phyloP scores from a whole-genome alignment of 2,329 filamentous ascomycete species.

The Phoma sp. region DNA sequence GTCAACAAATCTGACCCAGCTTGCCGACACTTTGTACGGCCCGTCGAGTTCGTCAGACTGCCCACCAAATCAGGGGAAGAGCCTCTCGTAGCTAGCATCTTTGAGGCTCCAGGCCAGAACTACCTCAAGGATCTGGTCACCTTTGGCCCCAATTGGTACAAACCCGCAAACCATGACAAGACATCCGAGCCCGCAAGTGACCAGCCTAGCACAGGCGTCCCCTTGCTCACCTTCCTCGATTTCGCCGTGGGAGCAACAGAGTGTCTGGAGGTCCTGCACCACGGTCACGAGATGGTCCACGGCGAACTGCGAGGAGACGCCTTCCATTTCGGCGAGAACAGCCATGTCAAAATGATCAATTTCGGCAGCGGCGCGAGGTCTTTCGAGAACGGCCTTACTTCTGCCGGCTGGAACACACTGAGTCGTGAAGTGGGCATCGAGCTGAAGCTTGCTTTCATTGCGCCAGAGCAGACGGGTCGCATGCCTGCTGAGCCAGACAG shows the following conservation, averaged over 20 bases:
- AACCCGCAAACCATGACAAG: conserved; percentile 24
- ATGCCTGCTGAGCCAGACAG: conserved; percentile 88
- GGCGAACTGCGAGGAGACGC: conserved; percentile 90
- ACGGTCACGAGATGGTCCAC: conserved; percentile 83
- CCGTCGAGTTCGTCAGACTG: conserved; percentile 79
- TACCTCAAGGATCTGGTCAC: conserved; percentile 73
- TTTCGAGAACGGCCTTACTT: conserved; percentile 86
- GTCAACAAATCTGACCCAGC: conserved; percentile 73
- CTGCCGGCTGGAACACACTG: conserved; percentile 83
- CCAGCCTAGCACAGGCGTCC: conserved; percentile 62
- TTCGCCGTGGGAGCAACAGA: conserved; percentile 89
- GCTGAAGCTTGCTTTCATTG: conserved; percentile 89
- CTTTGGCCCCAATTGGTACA: conserved; percentile 69
- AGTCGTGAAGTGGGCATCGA: conserved; percentile 85
- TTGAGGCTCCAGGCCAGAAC: conserved; percentile 78
- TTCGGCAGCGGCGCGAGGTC: conserved; percentile 86
- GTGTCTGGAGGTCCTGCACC: conserved; percentile 89
- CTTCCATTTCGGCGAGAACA: conserved; percentile 83
- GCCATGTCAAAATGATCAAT: conserved; percentile 78
- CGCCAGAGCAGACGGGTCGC: conserved; percentile 91
- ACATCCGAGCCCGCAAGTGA: conserved; percentile 22
- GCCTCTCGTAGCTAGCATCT: conserved; percentile 80
- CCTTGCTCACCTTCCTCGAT: conserved; percentile 79
- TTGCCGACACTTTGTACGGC: conserved; percentile 77
- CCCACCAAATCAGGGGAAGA: conserved; percentile 72